A percentile compares a stretch with the other conserved stretches of the same genome.
phyloP scores from a whole-genome alignment of 2,329 filamentous ascomycete genomes.

The Colletotrichum incanum region DNA sequence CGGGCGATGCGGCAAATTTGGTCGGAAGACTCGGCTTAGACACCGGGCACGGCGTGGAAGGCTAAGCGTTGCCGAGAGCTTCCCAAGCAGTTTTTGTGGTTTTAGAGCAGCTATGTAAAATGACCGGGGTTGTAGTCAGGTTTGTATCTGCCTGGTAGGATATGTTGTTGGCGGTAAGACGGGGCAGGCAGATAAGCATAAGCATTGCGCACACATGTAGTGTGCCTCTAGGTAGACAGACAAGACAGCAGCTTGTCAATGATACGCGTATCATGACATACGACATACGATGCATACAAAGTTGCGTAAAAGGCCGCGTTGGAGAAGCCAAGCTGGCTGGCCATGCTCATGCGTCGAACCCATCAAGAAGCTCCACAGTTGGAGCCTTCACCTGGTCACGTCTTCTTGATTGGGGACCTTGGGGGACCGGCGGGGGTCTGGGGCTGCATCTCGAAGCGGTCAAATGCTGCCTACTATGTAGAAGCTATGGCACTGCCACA shows the following conservation, averaged over 20 bases:
- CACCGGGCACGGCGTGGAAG: constrained; percentile 8
- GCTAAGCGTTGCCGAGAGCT: constrained; percentile 24
- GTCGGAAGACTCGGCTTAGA: constrained; percentile 34
- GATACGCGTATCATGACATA: constrained; percentile 37
- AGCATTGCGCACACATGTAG: constrained; percentile 11
- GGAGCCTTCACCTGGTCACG: not conserved
- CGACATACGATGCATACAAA: constrained; percentile 14
- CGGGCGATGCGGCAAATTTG: constrained; percentile 14
- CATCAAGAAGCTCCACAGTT: not conserved
- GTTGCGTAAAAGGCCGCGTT: not conserved
- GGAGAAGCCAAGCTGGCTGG: not conserved
- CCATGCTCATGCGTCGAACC: not conserved
- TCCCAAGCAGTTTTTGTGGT: constrained; percentile 15
- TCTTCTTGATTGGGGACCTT: not conserved
- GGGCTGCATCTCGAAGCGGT: constrained; percentile 8
- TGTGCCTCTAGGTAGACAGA: constrained; percentile 30
- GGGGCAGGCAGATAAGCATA: constrained; percentile 12
- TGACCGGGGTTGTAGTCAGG: constrained; percentile 5
- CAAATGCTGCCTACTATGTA: constrained; percentile 26
- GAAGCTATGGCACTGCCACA: constrained; percentile 35
- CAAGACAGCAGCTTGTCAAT: constrained; percentile 25
- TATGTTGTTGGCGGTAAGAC: constrained; percentile 23
- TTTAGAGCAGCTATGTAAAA: not conserved
- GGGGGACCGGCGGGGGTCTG: not conserved
- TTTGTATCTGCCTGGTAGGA: constrained; percentile 29